These are phyloP conservation scores for Primulina tabacum DNA, from an alignment of 257 asterid genomes.

Conservation along the genomic window DNA sequence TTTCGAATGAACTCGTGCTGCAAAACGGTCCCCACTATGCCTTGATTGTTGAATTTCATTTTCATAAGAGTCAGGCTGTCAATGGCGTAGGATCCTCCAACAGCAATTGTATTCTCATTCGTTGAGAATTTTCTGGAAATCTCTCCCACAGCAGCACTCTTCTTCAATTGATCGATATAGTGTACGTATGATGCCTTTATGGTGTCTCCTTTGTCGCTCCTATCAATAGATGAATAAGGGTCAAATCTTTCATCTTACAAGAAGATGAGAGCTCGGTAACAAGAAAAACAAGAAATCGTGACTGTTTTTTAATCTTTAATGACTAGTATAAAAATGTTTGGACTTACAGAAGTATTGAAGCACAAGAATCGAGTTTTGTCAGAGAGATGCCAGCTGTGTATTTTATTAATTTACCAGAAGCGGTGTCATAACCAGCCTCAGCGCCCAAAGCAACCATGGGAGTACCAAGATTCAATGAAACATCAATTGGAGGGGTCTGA, in stretches of 20 bases:
- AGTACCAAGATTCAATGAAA: constrained; percentile 66
- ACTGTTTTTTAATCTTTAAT: background rate
- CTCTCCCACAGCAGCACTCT: constrained; percentile 58
- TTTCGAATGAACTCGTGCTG: constrained; percentile 56
- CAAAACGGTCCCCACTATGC: constrained; percentile 52
- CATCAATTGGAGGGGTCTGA: constrained; percentile 56
- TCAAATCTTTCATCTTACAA: background rate
- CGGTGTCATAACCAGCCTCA: constrained; percentile 71
- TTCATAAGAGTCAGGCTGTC: constrained; percentile 56
- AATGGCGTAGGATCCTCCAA: constrained; percentile 59
- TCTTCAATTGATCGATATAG: constrained; percentile 52
- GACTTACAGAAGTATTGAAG: constrained; percentile 72
- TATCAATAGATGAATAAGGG: constrained; percentile 19
- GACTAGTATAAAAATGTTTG: background rate
- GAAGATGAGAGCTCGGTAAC: background rate
- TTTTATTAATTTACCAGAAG: constrained; percentile 54
- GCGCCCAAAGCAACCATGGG: constrained; percentile 80
- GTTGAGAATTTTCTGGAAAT: constrained; percentile 59
- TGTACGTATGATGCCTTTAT: constrained; percentile 61
- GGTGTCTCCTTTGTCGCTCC: constrained; percentile 72
- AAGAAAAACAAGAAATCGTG: background rate
- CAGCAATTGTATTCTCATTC: constrained; percentile 59
- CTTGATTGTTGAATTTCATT: constrained; percentile 63
- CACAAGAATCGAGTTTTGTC: constrained; percentile 74
- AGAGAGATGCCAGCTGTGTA: constrained; percentile 73